These are phyloP conservation scores for Aspergillus funiculosus DNA, from an alignment of 495 filamentous ascomycete species.

Conservation along the genomic window DNA sequence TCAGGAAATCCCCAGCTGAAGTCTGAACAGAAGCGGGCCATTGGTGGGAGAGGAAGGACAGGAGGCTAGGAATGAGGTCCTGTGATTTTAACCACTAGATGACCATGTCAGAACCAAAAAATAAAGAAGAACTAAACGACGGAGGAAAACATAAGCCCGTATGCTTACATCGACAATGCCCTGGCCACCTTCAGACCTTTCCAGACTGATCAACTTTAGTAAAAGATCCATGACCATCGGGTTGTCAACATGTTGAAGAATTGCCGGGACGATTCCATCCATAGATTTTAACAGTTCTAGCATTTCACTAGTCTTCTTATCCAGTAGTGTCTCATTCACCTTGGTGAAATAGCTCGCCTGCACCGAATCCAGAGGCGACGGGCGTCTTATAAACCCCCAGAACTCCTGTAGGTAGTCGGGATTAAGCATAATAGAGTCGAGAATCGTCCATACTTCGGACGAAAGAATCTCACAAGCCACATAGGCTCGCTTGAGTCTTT, in stretches of 20 bases:
- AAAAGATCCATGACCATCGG: constrained; percentile 98
- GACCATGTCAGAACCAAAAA: constrained; percentile 19
- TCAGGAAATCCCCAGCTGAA: constrained; percentile 94
- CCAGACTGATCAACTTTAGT: constrained; percentile 94
- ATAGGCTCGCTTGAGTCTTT: constrained; percentile 83
- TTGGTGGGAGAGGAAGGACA: constrained; percentile 80
- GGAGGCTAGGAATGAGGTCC: constrained; percentile 78
- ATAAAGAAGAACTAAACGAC: constrained; percentile 5
- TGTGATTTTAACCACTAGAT: constrained; percentile 86
- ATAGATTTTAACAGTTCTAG: constrained; percentile 77
- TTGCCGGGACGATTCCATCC: constrained; percentile 71
- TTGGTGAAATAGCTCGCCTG: constrained; percentile 98
- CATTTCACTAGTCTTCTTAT: constrained; percentile 98
- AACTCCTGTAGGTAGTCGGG: constrained; percentile 69
- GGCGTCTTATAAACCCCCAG: constrained; percentile 80
- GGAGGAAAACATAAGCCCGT: no score
- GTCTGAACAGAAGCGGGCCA: constrained; percentile 85
- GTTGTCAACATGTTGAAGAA: constrained; percentile 92
- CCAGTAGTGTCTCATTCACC: constrained; percentile 91
- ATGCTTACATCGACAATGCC: constrained; percentile 86
- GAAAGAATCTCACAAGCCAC: constrained; percentile 89
- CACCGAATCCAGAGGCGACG: constrained; percentile 77
- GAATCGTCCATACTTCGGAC: constrained; percentile 93
- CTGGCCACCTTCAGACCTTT: constrained; percentile 84
- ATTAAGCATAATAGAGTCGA: constrained; percentile 86